Base-by-base conservation (phyloP, 2,329 filamentous ascomycete species). In the Cladophialophora psammophila region DNA sequence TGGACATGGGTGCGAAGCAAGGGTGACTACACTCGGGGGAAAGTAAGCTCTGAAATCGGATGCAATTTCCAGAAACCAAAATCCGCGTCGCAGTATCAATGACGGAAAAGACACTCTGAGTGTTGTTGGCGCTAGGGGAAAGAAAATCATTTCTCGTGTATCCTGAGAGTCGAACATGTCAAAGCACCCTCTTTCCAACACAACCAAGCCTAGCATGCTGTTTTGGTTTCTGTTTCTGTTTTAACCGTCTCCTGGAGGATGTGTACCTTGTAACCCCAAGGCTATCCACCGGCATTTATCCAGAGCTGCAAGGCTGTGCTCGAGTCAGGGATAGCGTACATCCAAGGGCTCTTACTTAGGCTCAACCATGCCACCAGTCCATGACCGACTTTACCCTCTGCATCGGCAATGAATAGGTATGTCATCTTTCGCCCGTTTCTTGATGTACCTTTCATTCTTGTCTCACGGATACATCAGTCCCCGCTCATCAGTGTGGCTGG, bases 1-100 rank as follows among this genome's bases (percentile, higher is more conserved):
- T 97, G 62, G 88, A 89, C 71, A 88, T 88, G 86, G 75, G 75
- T 20, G 64, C 60, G 20, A 35, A 53, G 26, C 45, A 50, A 18
- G 56, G 63, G 32, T 72, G 69, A 71, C 71, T 63, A 73, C 67
- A 60, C 69, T 71, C 72, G 75, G 77, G 74, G 48, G 50, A 61
- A 61, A 50, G 45, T 13, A n/a, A 53, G 18, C 42, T 61, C 40
- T 48, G 18, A 36, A 34, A 18, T 20, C 9, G 45, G 45, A 26
- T 53, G 26, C 38, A n/a, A 31, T 60, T 34, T 61, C 32, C 31
- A n/a, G 15, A 13, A 40, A 36, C 57, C 45, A 26, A 53, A 34
- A 4, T 38, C 59, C 42, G n/a, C 48, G 52, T 35, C 34, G 34
- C 45, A 40, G 48, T 52, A 20, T 31, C 60, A 35, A 40, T 38